Evolutionary conservation across 192 early-diverging fungal genomes (phyloP).

Genomic region (Dimargaris verticillata): DNA sequence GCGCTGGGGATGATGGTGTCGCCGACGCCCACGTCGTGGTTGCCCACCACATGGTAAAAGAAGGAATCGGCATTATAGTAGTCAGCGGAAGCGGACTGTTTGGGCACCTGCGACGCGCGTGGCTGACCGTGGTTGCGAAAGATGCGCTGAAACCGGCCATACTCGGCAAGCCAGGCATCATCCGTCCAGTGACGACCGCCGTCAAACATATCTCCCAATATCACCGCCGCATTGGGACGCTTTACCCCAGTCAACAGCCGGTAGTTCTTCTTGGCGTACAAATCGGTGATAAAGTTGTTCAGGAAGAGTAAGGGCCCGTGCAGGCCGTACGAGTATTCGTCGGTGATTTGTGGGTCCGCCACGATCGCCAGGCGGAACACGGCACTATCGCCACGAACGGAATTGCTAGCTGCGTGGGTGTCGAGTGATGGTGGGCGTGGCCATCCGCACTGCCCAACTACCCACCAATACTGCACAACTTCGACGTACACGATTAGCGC

Average conservation of each 20-base stretch:
- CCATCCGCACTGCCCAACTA: neutral
- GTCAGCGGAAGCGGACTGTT: conserved; percentile 8
- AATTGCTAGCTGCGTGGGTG: neutral
- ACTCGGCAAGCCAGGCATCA: conserved; percentile 36
- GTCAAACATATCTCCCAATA: conserved; percentile 81
- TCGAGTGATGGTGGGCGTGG: neutral
- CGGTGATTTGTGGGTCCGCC: conserved; percentile 87
- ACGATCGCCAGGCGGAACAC: conserved; percentile 44
- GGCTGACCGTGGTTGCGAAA: conserved; percentile 23
- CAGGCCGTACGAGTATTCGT: conserved; percentile 70
- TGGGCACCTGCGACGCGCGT: conserved; percentile 8
- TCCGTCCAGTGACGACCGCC: conserved; percentile 46
- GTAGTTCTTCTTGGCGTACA: conserved; percentile 75
- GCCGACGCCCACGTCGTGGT: conserved; percentile 86
- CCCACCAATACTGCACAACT: neutral
- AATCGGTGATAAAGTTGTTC: conserved; percentile 66
- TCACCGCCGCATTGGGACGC: conserved; percentile 44
- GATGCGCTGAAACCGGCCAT: conserved; percentile 31
- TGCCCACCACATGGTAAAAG: conserved; percentile 60
- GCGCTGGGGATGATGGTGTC: conserved; percentile 27
- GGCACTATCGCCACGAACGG: neutral
- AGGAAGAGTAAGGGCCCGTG: conserved; percentile 37
- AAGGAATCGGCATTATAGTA: conserved; percentile 11
- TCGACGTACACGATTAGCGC: neutral
- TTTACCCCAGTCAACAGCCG: conserved; percentile 31